A percentile compares a stretch with the other conserved stretches of the same genome.
phyloP scores from a whole-genome alignment of 2,329 filamentous ascomycete species.

The Colletotrichum sp. region DNA sequence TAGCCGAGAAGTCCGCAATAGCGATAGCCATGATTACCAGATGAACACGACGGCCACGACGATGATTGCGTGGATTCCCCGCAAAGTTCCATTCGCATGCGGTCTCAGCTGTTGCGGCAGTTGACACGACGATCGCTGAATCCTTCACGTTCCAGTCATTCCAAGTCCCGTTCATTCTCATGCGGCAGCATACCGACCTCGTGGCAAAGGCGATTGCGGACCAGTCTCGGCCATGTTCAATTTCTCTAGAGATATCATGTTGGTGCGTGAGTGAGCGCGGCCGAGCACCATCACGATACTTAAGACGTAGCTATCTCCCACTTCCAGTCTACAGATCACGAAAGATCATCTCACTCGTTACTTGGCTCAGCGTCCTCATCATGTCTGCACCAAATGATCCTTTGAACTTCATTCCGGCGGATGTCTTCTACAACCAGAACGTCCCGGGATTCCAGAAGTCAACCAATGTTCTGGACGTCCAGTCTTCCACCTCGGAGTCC shows the following conservation, averaged over 20 bases:
- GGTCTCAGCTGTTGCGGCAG: not conserved
- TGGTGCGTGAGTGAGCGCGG: too few relatives aligned
- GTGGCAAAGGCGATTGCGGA: accelerated
- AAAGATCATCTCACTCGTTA: not conserved
- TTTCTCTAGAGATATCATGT: not conserved
- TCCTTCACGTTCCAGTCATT: not conserved
- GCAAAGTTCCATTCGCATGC: not conserved
- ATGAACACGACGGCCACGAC: not conserved
- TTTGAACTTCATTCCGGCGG: not conserved
- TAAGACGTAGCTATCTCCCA: not conserved
- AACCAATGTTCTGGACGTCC: accelerated
- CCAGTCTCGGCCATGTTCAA: not conserved
- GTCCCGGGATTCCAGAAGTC: not conserved
- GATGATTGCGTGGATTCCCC: not conserved
- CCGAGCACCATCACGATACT: not conserved
- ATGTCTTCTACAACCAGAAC: not conserved
- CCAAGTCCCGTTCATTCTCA: not conserved
- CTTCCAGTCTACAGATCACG: accelerated
- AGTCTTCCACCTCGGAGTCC: not conserved
- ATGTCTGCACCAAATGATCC: not conserved
- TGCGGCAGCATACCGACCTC: not conserved
- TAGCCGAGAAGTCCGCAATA: accelerated
- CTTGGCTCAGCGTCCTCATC: not conserved
- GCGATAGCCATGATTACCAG: accelerated
- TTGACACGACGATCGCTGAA: not conserved